Conservation (phyloP, 2,329 filamentous ascomycete genomes). For the Mollisiaceae sp. region DNA sequence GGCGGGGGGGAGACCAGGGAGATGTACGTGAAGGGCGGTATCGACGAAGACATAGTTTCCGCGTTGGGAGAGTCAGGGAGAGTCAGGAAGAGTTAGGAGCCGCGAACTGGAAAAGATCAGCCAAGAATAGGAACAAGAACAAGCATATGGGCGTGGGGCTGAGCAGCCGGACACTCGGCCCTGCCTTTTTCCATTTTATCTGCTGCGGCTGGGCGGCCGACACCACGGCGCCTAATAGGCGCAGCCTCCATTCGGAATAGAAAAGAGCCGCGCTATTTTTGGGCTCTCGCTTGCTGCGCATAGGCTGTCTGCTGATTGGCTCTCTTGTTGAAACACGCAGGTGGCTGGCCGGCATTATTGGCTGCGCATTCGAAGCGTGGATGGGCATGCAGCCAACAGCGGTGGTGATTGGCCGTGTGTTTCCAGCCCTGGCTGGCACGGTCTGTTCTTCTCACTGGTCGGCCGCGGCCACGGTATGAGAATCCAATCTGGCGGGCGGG, state of each 20-base stretch:
- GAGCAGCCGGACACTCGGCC: not conserved
- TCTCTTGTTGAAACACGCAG: no score
- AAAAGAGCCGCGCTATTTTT: not conserved
- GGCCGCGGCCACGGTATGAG: not conserved
- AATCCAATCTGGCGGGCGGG: not conserved
- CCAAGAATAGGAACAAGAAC: constrained; percentile 2
- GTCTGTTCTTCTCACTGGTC: not conserved
- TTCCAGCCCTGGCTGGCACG: not conserved
- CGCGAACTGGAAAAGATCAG: not conserved
- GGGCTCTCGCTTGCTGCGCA: not conserved
- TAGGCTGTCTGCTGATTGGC: no score
- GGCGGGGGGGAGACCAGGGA: not conserved
- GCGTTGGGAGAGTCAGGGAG: not conserved
- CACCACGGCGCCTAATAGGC: not conserved
- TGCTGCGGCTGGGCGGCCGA: not conserved
- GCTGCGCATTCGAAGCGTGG: not conserved
- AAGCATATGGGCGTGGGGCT: not conserved
- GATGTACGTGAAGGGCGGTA: not conserved
- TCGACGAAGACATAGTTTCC: not conserved
- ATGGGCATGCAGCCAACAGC: not conserved
- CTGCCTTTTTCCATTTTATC: not conserved
- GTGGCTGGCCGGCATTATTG: not conserved
- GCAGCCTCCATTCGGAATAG: not conserved
- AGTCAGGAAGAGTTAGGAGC: no score
- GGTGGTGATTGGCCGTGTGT: not conserved